These are phyloP conservation scores for Rhizodiscina lignyota DNA, from an alignment of 495 filamentous ascomycete species.

Conservation along the genomic window DNA sequence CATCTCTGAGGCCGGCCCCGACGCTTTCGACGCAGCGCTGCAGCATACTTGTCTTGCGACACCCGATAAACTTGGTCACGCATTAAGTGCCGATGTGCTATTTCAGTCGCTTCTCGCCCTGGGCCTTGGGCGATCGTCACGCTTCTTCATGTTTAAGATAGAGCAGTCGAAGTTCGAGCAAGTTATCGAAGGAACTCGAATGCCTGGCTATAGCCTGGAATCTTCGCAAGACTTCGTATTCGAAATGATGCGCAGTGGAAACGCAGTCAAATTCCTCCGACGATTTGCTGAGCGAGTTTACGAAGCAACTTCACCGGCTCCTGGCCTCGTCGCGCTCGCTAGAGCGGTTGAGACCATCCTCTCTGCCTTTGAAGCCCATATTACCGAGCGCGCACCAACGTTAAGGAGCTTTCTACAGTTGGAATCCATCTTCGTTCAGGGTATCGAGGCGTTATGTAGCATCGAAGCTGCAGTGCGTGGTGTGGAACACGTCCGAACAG, in stretches of 20 bases:
- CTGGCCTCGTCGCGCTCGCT: constrained; percentile 44
- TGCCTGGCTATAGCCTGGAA: constrained; percentile 50
- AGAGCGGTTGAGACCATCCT: constrained; percentile 39
- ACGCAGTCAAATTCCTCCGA: constrained; percentile 33
- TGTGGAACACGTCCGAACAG: constrained; percentile 34
- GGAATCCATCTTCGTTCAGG: constrained; percentile 44
- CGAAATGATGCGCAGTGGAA: constrained; percentile 42
- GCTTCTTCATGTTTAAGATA: constrained; percentile 56
- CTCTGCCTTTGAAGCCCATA: constrained; percentile 34
- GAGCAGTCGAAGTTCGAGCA: constrained; percentile 39
- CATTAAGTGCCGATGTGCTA: constrained; percentile 28
- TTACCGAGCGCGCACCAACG: constrained; percentile 26
- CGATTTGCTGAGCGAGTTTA: constrained; percentile 32
- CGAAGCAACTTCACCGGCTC: constrained; percentile 20
- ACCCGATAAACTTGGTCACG: constrained; percentile 3
- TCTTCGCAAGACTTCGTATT: constrained; percentile 39
- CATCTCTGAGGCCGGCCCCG: constrained; percentile 60
- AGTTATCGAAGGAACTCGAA: constrained; percentile 33
- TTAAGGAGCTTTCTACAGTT: constrained; percentile 50
- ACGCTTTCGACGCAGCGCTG: constrained; percentile 49
- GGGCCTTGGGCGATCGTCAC: constrained; percentile 64
- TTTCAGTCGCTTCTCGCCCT: constrained; percentile 49
- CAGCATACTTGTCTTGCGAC: constrained; percentile 1
- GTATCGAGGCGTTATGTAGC: constrained; percentile 42
- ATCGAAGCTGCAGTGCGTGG: constrained; percentile 42